Conservation (phyloP, 495 filamentous ascomycete genomes). For the Hyphodiscus hymeniophilus region DNA sequence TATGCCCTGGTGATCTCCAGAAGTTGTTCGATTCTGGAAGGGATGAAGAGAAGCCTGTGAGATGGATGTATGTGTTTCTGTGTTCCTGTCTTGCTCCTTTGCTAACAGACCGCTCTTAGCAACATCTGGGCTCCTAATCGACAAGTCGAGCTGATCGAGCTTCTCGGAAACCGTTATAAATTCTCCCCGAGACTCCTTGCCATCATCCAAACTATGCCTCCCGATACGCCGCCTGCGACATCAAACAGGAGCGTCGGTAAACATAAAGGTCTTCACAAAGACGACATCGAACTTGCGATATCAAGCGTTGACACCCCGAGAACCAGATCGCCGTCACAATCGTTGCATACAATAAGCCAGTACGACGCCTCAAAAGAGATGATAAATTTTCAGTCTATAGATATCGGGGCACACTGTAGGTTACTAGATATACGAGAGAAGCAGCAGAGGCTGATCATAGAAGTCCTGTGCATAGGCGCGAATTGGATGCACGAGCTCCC, state of each 20-base stretch:
- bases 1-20: constrained; percentile 37
- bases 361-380: constrained; percentile 19
- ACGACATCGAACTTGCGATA: constrained; percentile 8
- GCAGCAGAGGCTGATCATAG: not conserved
- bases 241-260: not conserved
- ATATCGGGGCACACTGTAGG: constrained; percentile 25
- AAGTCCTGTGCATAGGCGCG: constrained; percentile 74
- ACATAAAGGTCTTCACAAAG: not conserved
- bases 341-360: constrained; percentile 5
- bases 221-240: not conserved
- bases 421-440: not conserved
- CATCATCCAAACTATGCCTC: constrained; percentile 36
- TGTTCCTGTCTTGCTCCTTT: not conserved
- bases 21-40: constrained; percentile 24
- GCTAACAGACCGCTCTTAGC: constrained; percentile 27
- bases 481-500: constrained; percentile 63
- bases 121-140: constrained; percentile 66
- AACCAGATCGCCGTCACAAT: not conserved
- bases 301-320: constrained; percentile 7
- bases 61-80: constrained; percentile 58
- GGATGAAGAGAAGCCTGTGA: constrained; percentile 24
- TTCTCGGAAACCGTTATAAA: constrained; percentile 49
- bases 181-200: constrained; percentile 60
- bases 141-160: constrained; percentile 45
- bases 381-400: constrained; percentile 33